A percentile compares a stretch with the other conserved stretches of the same genome.
phyloP scores from a whole-genome alignment of 805 yeast genomes.

The Zygotorulaspora danielsina region DNA sequence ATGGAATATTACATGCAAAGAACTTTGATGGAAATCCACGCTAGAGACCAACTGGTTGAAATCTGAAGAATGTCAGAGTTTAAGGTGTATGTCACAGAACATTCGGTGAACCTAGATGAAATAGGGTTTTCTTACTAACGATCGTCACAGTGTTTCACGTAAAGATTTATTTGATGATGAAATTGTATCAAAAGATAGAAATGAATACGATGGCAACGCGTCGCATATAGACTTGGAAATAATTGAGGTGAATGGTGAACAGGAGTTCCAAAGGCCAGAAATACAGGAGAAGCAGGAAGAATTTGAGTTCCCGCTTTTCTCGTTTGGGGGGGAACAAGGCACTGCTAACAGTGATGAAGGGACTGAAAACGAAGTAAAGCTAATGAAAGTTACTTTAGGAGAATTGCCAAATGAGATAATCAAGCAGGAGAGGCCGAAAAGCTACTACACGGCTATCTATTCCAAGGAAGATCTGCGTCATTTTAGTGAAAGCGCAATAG shows the following conservation, averaged over 20 bases:
- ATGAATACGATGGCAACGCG: conserved; percentile 7
- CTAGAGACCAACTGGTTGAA: not conserved
- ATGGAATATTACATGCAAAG: not conserved
- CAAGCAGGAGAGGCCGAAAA: conserved; percentile 23
- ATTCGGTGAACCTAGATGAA: not conserved
- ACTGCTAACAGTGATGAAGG: conserved; percentile 2
- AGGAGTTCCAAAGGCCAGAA: conserved; percentile 10
- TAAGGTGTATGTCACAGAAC: conserved; percentile 14
- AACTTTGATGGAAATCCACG: not conserved
- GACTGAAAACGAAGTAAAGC: conserved; percentile 14
- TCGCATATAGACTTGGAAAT: conserved; percentile 35
- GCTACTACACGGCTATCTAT: conserved; percentile 24
- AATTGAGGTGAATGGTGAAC: conserved; percentile 20
- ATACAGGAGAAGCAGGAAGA: conserved; percentile 17
- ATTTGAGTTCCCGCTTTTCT: conserved; percentile 33
- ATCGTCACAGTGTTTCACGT: conserved; percentile 20
- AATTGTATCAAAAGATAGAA: conserved; percentile 7
- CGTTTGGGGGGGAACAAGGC: conserved; percentile 10
- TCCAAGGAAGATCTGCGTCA: conserved; percentile 12
- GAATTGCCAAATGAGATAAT: conserved; percentile 20
- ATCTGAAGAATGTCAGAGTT: conserved; percentile 11
- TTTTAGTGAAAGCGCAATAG: conserved; percentile 22
- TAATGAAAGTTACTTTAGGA: conserved; percentile 29
- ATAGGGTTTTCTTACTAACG: too few relatives aligned
- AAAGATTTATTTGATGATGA: conserved; percentile 21